Conservation (phyloP, 1,139 yeast species). For the Scheffersomyces lignicola region DNA sequence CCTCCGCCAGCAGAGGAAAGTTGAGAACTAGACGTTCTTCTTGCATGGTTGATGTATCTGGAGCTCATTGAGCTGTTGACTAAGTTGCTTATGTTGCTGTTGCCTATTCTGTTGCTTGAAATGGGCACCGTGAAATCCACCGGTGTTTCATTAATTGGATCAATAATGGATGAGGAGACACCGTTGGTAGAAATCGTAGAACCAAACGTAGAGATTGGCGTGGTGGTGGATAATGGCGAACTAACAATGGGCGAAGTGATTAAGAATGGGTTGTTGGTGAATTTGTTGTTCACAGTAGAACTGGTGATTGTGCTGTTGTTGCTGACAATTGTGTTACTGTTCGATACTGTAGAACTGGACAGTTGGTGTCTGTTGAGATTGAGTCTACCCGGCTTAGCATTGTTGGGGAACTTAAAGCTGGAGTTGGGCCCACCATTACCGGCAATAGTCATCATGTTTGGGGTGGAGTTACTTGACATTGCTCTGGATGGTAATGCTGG, state of each 20-base stretch:
- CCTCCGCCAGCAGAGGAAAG: conserved; percentile 24
- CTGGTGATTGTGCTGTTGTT: conserved; percentile 1
- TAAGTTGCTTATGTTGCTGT: too few relatives aligned
- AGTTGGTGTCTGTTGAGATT: conserved; percentile 17
- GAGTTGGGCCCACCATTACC: conserved; percentile 10
- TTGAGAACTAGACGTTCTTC: conserved; percentile 22
- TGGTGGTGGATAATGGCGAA: conserved; percentile 37
- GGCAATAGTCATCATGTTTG: conserved; percentile 7
- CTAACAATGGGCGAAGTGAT: conserved; percentile 34
- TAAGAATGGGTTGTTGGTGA: conserved; percentile 9
- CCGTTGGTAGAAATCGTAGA: conserved; percentile 18
- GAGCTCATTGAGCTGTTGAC: conserved; percentile 5
- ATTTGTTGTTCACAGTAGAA: conserved; percentile 4
- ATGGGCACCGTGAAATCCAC: conserved; percentile 38
- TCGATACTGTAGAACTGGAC: too few relatives aligned
- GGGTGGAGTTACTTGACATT: conserved; percentile 6
- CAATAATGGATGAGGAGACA: conserved; percentile 27
- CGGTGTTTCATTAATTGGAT: conserved; percentile 44
- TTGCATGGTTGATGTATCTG: conserved; percentile 13
- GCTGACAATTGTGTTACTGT: conserved; percentile 1
- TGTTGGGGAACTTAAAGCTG: conserved; percentile 20
- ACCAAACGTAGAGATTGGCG: conserved; percentile 31
- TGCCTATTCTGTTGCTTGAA: neutral
- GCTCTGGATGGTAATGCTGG: conserved; percentile 11
- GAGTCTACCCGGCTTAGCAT: conserved; percentile 16